Evolutionary conservation across 2,329 filamentous ascomycete species (phyloP), one percentile per base, ranked within the genome.

Genomic region (Ceratocystis huliohia): DNA sequence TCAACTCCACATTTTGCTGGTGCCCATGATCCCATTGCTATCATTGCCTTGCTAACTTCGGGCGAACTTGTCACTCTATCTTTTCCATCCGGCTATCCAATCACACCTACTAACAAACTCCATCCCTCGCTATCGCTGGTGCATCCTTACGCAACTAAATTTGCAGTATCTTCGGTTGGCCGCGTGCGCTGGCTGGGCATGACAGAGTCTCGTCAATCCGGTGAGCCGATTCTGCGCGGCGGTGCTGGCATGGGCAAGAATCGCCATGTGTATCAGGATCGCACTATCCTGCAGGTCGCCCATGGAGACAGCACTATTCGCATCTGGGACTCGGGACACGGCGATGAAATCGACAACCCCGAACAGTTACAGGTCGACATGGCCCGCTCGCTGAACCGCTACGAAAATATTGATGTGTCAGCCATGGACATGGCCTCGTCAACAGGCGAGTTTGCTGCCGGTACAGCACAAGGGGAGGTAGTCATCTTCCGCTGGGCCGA

Each of bases 261-360:
- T 5, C 78, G 89, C 50, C 89, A 90, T 71, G 81, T 89, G 69
- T 92, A 89, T 71, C 91, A 96, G 72, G 82, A 86, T 68, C 84
- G 94, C 61, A 96, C 91, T 67, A 84, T 97, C 57, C 82, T 96
- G 5, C 88, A 93, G 69, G 90, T 89, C 3, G 88, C 91, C 0
- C 93, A 99, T 74, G 91, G 88, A 2, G 94, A 99, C 75, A 91
- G 92, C 65, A 95, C 89, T 0, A 80, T 99, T n/a, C 82, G 92
- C 41, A 79, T 97, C 5, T 99, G 92, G 91, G 94, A 99, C 75
- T 84, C 88, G 22, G 94, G 94, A 0, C 89, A 96, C 72, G 89
- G 85, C 15, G 94, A 99, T 73, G 90, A 96, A 72, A 88, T 99
- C 63, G 94, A 99, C 75, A 97, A 97, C 72, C 81, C 84, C 13